Percentiles rank a stretch among this genome's conserved stretches.
These are phyloP conservation scores for Amanita phalloides DNA, from an alignment of 768 basidiomycete genomes.

Conservation along the genomic window DNA sequence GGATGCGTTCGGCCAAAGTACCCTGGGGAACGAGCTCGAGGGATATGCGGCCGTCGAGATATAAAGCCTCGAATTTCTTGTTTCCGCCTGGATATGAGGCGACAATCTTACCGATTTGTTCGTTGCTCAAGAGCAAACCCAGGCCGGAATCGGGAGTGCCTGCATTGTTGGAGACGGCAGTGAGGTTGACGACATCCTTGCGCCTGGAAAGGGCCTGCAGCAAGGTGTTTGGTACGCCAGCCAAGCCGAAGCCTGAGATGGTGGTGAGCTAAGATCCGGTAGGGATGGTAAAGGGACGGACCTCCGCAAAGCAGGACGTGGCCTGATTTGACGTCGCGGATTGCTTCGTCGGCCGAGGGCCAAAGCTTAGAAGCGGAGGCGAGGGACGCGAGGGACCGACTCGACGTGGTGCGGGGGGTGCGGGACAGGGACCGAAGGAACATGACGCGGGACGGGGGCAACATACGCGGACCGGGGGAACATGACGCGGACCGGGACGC, in stretches of 20 bases:
- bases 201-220: constrained; percentile 68
- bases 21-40: constrained; percentile 90
- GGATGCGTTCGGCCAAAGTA: constrained; percentile 78
- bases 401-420: too few relatives aligned
- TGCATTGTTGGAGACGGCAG: constrained; percentile 84
- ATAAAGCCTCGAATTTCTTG: constrained; percentile 76
- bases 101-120: constrained; percentile 76
- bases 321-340: constrained; percentile 75
- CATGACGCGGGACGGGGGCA: too few relatives aligned
- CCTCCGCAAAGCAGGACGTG: constrained; percentile 75
- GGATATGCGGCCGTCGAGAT: constrained; percentile 71
- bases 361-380: constrained; percentile 49
- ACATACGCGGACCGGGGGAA: too few relatives aligned
- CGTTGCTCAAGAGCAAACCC: constrained; percentile 61
- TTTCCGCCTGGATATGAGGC: constrained; percentile 92
- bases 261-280: background rate
- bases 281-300: constrained; percentile 21
- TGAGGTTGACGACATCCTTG: constrained; percentile 63
- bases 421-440: constrained; percentile 12
- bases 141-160: constrained; percentile 63
- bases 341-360: constrained; percentile 71
- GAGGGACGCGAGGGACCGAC: too few relatives aligned
- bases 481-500: too few relatives aligned
- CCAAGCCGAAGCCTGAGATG: constrained; percentile 70
- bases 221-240: constrained; percentile 85